phyloP scores from a whole-genome alignment of 768 basidiomycete species.

The Mycena leptocephala region DNA sequence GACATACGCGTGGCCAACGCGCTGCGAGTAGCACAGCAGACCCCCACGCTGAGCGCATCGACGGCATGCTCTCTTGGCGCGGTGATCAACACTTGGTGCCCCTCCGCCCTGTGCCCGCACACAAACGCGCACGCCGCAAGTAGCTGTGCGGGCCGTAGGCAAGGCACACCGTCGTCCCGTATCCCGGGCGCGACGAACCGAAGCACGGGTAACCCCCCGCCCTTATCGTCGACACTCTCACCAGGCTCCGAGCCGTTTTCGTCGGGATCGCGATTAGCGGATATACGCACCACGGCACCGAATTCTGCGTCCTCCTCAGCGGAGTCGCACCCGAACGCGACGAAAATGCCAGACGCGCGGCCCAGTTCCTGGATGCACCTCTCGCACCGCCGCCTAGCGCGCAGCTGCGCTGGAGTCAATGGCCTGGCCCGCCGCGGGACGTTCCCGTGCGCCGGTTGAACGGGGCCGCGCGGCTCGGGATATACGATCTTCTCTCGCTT shows the following conservation, averaged over 20 bases:
- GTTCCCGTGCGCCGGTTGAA: slow-evolving; percentile 15
- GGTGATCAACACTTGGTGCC: not conserved
- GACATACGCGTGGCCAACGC: too few relatives aligned
- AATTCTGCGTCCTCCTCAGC: not conserved
- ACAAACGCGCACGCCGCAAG: slow-evolving; percentile 14
- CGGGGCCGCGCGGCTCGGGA: not conserved
- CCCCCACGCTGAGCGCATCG: slow-evolving; percentile 21
- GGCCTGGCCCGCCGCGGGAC: not conserved
- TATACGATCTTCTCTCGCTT: not conserved
- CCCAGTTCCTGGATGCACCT: slow-evolving; percentile 21
- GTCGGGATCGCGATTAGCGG: not conserved
- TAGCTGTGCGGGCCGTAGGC: slow-evolving; percentile 10
- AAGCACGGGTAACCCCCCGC: not conserved
- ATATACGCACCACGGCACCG: slow-evolving; percentile 18
- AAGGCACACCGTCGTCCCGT: slow-evolving; percentile 29
- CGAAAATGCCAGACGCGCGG: not conserved
- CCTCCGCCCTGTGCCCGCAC: not conserved
- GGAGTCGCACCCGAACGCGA: slow-evolving; percentile 12
- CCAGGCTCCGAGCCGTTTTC: not conserved
- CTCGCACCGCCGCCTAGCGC: not conserved
- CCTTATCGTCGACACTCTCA: too few relatives aligned
- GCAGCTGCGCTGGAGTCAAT: not conserved
- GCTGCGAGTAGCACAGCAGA: not conserved
- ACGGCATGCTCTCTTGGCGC: slow-evolving; percentile 8
- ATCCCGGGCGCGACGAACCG: not conserved